phyloP scores from a whole-genome alignment of 176 grass and related monocot genomes.

The Secale cereale region DNA sequence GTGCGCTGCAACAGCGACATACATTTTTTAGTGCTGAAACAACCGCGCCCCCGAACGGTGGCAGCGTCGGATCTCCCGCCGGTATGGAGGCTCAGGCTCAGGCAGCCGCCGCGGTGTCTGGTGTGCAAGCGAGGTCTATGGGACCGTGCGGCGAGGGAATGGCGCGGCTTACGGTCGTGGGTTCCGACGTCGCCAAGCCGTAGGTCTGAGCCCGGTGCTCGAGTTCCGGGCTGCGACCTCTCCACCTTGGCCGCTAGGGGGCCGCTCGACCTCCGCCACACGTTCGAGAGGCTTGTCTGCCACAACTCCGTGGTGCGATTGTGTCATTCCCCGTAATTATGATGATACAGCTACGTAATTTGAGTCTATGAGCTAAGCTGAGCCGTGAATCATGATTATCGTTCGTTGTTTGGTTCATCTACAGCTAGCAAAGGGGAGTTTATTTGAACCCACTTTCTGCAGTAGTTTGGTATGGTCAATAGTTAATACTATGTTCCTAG shows the following conservation, averaged over 20 bases:
- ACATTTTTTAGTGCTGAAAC: too few species aligned
- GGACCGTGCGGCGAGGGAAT: too few species aligned
- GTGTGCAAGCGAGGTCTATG: too few species aligned
- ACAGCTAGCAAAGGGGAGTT: not conserved
- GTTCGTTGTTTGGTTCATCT: conserved; percentile 23
- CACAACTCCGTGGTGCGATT: conserved; percentile 76
- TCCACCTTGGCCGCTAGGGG: conserved; percentile 71
- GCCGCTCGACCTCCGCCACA: conserved; percentile 73
- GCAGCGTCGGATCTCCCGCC: too few species aligned
- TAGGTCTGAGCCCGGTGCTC: too few species aligned
- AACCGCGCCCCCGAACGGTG: too few species aligned
- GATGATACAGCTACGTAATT: not conserved
- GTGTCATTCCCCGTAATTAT: not conserved
- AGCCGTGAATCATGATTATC: conserved; percentile 4
- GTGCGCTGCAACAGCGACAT: too few species aligned
- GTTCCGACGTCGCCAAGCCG: too few species aligned
- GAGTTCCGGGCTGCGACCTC: conserved; percentile 74
- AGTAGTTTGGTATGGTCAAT: not conserved
- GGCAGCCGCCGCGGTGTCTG: too few species aligned
- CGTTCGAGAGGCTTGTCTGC: conserved; percentile 75
- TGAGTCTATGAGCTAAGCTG: not conserved
- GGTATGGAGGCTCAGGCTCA: too few species aligned
- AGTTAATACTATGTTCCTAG: conserved; percentile 30
- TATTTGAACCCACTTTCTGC: conserved; percentile 16
- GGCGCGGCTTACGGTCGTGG: too few species aligned